Evolutionary conservation across 1,284 basidiomycete genomes (phyloP).

Genomic region (Porogramme epimiltina): DNA sequence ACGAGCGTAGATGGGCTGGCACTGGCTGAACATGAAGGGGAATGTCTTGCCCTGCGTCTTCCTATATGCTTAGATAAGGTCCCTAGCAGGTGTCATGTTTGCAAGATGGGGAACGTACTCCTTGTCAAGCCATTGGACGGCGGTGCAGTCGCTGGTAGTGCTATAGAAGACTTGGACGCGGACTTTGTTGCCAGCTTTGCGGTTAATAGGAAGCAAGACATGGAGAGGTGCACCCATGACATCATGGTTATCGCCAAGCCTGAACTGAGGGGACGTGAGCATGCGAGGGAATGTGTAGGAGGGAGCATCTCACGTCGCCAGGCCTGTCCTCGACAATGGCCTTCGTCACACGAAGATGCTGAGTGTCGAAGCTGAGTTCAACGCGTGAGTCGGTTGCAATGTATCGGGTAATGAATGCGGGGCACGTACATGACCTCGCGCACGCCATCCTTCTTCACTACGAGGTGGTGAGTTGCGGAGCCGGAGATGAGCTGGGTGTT

Average conservation of each 20-base stretch:
- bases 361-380: slow-evolving; percentile 71
- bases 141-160: slow-evolving; percentile 80
- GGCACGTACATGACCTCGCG: slow-evolving; percentile 59
- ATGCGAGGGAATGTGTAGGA: neutral
- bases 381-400: neutral
- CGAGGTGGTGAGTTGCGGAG: slow-evolving; percentile 68
- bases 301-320: slow-evolving; percentile 43
- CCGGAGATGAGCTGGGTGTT: slow-evolving; percentile 68
- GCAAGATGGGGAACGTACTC: slow-evolving; percentile 47
- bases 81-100: no score
- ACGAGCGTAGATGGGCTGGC: slow-evolving; percentile 90
- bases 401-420: neutral
- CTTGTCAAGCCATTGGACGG: slow-evolving; percentile 93
- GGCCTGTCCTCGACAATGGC: slow-evolving; percentile 57
- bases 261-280: slow-evolving; percentile 40
- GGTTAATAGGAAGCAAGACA: slow-evolving; percentile 47
- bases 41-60: slow-evolving; percentile 89
- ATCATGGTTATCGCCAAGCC: slow-evolving; percentile 53
- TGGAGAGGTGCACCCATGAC: slow-evolving; percentile 76
- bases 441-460: slow-evolving; percentile 60
- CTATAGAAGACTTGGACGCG: slow-evolving; percentile 69
- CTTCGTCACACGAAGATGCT: slow-evolving; percentile 67
- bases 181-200: slow-evolving; percentile 46
- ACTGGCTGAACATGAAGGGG: slow-evolving; percentile 94
- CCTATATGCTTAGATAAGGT: slow-evolving; percentile 37